Evolutionary conservation across 441 rosid genomes (phyloP).

Genomic region (Iberis amara): DNA sequence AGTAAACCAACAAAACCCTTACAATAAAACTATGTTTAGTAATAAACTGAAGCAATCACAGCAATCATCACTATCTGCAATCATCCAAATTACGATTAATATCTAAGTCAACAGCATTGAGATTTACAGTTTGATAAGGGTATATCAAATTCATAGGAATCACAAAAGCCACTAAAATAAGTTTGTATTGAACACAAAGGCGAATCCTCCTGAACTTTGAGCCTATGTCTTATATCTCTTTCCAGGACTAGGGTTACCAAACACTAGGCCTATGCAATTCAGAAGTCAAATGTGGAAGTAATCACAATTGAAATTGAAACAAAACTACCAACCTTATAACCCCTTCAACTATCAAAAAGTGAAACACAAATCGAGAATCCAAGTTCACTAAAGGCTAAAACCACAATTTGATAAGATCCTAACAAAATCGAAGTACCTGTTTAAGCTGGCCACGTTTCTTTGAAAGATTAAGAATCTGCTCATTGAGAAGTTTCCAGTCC

Average conservation of each 20-base stretch:
- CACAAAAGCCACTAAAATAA: neutral
- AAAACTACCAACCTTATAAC: neutral
- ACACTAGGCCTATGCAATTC: constrained; percentile 19
- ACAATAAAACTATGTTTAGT: neutral
- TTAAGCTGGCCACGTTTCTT: constrained; percentile 91
- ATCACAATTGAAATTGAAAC: neutral
- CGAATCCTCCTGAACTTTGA: constrained; percentile 7
- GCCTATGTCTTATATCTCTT: neutral
- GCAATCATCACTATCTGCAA: constrained; percentile 12
- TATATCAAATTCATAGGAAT: constrained; percentile 16
- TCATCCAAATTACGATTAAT: constrained; percentile 7
- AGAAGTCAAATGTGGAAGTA: constrained; percentile 5
- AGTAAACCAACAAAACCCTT: constrained; percentile 5
- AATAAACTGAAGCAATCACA: constrained; percentile 16
- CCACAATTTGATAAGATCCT: neutral
- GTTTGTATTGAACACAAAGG: constrained; percentile 8
- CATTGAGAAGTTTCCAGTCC: constrained; percentile 79
- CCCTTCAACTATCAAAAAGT: too few relatives aligned
- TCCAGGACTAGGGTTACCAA: constrained; percentile 7
- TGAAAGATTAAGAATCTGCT: constrained; percentile 70
- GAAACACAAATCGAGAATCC: neutral
- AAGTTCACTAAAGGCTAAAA: constrained; percentile 9
- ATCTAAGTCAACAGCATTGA: constrained; percentile 2
- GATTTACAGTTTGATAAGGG: neutral
- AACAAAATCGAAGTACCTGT: constrained; percentile 45